A percentile compares a stretch with the other conserved stretches of the same genome.
Evolutionary conservation across 257 asterid species (phyloP).

Genomic region (Penstemon barbatus): DNA sequence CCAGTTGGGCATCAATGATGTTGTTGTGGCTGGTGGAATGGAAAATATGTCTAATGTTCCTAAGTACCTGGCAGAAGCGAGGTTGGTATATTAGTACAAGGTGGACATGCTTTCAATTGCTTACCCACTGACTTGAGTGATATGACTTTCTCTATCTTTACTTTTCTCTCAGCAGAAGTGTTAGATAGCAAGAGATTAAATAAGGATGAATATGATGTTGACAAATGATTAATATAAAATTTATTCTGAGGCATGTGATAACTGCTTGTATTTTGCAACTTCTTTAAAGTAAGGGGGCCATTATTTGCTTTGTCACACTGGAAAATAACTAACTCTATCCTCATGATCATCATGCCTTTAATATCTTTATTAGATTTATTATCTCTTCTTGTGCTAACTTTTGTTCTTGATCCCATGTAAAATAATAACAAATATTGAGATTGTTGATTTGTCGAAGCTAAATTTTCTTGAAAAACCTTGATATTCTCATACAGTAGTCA

Average conservation of each 20-base stretch:
- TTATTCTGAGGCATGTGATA: background rate
- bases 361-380: background rate
- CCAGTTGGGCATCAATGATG: conserved; percentile 88
- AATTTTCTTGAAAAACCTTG: background rate
- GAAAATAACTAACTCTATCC: background rate
- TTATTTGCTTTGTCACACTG: background rate
- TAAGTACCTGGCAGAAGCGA: conserved; percentile 90
- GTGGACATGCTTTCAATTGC: background rate
- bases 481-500: background rate
- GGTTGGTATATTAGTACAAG: conserved; percentile 47
- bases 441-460: background rate
- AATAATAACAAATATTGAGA: background rate
- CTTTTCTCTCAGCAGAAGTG: background rate
- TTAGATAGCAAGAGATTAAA: background rate
- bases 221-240: background rate
- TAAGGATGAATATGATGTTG: background rate
- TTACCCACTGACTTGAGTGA: conserved; percentile 4
- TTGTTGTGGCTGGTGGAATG: conserved; percentile 99
- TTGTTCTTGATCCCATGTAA: background rate
- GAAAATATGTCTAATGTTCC: conserved; percentile 99
- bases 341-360: background rate
- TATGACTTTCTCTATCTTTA: background rate
- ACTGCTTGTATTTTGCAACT: background rate
- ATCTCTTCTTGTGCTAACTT: background rate
- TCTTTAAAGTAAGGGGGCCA: background rate